These are phyloP conservation scores for Aurifilum marmelostoma DNA, from an alignment of 2,329 filamentous ascomycete genomes.

Conservation along the genomic window DNA sequence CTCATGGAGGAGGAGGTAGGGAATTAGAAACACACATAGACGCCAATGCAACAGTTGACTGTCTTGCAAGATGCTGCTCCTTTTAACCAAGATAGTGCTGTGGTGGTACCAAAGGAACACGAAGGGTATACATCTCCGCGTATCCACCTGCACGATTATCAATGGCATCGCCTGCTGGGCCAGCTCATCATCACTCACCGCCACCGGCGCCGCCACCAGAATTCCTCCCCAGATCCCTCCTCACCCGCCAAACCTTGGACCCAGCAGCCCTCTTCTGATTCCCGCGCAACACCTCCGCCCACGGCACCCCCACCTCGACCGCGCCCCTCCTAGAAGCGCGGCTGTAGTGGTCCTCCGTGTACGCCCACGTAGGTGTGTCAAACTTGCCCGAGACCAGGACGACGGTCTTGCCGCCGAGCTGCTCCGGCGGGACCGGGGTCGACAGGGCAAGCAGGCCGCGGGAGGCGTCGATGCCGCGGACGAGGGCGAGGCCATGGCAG, in stretches of 20 bases:
- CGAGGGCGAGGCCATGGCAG: slow-evolving; percentile 66
- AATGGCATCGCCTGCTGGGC: neutral
- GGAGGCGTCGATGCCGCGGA: slow-evolving; percentile 68
- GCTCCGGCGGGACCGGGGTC: slow-evolving; percentile 57
- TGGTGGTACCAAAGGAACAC: neutral
- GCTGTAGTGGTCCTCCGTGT: slow-evolving; percentile 63
- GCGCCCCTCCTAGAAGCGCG: slow-evolving; percentile 36
- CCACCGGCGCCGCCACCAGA: slow-evolving; percentile 9
- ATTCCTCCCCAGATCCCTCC: slow-evolving; percentile 60
- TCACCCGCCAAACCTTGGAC: slow-evolving; percentile 65
- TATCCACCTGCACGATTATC: neutral
- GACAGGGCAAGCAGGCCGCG: slow-evolving; percentile 64
- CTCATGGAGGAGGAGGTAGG: neutral
- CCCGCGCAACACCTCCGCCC: slow-evolving; percentile 61
- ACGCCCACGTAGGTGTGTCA: slow-evolving; percentile 71
- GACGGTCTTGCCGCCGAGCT: slow-evolving; percentile 50
- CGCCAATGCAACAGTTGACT: neutral
- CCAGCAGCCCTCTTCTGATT: slow-evolving; percentile 60
- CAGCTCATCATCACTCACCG: slow-evolving; percentile 5
- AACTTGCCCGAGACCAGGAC: slow-evolving; percentile 71
- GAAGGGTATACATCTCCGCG: neutral
- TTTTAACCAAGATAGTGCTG: neutral
- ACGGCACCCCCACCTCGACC: slow-evolving; percentile 49
- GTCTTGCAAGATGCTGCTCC: neutral
- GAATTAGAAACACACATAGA: neutral